These are phyloP conservation scores for Erysimum pusillum DNA, from an alignment of 441 rosid species.

Conservation along the genomic window DNA sequence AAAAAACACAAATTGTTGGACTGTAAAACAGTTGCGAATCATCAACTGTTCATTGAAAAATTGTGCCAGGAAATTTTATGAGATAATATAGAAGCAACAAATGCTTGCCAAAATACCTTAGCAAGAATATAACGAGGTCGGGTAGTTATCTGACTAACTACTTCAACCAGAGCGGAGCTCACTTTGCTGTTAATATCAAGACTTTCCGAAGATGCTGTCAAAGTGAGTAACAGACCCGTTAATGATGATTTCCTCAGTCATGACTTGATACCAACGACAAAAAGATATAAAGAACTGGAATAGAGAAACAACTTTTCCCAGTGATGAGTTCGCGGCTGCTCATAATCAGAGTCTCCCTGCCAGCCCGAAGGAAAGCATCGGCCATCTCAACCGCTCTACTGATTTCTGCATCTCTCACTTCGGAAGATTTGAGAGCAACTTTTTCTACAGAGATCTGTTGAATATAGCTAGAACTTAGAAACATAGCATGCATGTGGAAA, in stretches of 20 bases:
- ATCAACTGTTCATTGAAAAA: slow-evolving; percentile 18
- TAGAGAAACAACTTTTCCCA: slow-evolving; percentile 71
- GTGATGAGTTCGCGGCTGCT: slow-evolving; percentile 92
- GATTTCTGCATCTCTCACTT: slow-evolving; percentile 84
- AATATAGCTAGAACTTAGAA: slow-evolving; percentile 38
- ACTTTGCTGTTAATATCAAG: slow-evolving; percentile 94
- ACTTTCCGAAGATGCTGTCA: slow-evolving; percentile 89
- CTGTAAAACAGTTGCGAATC: slow-evolving; percentile 13
- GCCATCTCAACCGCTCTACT: slow-evolving; percentile 81
- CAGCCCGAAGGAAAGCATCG: slow-evolving; percentile 66
- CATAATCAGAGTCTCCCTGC: slow-evolving; percentile 84
- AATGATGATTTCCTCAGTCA: slow-evolving; percentile 28
- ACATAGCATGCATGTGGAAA: slow-evolving; percentile 6
- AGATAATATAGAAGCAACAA: slow-evolving; percentile 33
- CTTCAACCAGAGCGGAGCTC: slow-evolving; percentile 96
- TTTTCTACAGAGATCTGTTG: slow-evolving; percentile 85
- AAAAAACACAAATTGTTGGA: background rate
- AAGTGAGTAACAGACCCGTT: slow-evolving; percentile 39
- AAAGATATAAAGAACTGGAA: slow-evolving; percentile 23
- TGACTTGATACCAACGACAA: background rate
- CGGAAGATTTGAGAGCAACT: slow-evolving; percentile 77
- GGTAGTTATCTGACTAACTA: slow-evolving; percentile 75
- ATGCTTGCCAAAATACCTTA: slow-evolving; percentile 62
- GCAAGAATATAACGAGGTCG: slow-evolving; percentile 97
- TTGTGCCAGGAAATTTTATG: slow-evolving; percentile 4